phyloP scores from a whole-genome alignment of 1,284 basidiomycete species.

The Austroboletus niveus region DNA sequence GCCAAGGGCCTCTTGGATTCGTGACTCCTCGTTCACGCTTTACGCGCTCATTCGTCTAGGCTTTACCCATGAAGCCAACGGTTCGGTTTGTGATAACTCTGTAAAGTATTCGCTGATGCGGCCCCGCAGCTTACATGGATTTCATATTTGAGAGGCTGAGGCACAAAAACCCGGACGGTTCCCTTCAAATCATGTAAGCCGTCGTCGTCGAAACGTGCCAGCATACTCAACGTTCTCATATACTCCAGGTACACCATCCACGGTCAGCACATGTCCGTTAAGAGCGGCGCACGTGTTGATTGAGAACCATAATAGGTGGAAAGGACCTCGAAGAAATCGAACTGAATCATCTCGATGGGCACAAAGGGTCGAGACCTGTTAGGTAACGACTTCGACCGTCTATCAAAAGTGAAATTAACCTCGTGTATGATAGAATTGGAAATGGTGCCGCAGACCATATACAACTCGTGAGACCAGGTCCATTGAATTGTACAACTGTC shows the following conservation, averaged over 20 bases:
- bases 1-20: conserved; percentile 77
- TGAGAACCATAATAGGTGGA: conserved; percentile 45
- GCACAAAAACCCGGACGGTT: conserved; percentile 83
- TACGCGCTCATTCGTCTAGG: conserved; percentile 90
- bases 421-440: conserved; percentile 58
- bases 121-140: conserved; percentile 72
- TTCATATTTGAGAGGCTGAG: conserved; percentile 83
- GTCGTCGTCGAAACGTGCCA: too few relatives aligned
- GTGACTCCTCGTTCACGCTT: conserved; percentile 89
- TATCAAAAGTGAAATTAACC: background rate
- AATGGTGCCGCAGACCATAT: conserved; percentile 89
- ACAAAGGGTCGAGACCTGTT: conserved; percentile 80
- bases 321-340: conserved; percentile 85
- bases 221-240: background rate
- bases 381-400: conserved; percentile 34
- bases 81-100: conserved; percentile 36
- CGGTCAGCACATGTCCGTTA: conserved; percentile 40
- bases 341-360: conserved; percentile 79
- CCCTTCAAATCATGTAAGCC: conserved; percentile 82
- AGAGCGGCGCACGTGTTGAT: background rate
- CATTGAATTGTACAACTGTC: background rate
- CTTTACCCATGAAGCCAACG: conserved; percentile 86
- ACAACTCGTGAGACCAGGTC: conserved; percentile 60
- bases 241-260: conserved; percentile 70
- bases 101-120: conserved; percentile 5